Evolutionary conservation across 108 stramenopile species (phyloP).

Genomic region (Nannochloropsis salina): DNA sequence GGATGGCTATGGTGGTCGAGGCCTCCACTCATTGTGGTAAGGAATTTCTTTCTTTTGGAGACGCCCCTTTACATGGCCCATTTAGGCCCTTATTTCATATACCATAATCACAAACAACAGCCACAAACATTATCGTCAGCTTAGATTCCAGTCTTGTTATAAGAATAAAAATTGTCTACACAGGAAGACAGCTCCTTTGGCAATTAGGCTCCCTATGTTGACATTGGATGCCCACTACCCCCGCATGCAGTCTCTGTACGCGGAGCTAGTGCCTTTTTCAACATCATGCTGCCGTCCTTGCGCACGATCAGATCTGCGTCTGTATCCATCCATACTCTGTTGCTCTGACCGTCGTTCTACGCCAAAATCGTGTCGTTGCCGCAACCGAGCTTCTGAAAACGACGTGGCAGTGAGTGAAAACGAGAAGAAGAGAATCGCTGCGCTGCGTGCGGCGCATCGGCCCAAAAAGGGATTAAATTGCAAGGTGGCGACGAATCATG

Average conservation of each 20-base stretch:
- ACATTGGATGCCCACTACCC: not conserved
- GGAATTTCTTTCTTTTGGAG: too few species aligned
- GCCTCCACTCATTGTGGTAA: too few species aligned
- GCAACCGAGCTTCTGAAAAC: too few species aligned
- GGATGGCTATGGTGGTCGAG: not conserved
- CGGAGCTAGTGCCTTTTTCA: not conserved
- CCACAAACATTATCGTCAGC: not conserved
- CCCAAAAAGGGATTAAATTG: too few species aligned
- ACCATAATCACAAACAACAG: not conserved
- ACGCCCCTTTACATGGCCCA: too few species aligned
- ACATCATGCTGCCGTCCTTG: not conserved
- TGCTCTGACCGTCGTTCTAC: not conserved
- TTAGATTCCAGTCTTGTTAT: not conserved
- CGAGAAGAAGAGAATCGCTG: too few species aligned
- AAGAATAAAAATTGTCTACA: not conserved
- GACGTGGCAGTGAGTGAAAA: too few species aligned
- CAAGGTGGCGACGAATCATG: too few species aligned
- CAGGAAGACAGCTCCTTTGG: not conserved
- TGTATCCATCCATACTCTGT: not conserved
- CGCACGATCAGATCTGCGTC: not conserved
- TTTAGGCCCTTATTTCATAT: not conserved
- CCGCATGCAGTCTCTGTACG: slow-evolving; percentile 1
- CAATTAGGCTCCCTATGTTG: not conserved
- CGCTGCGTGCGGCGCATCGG: too few species aligned
- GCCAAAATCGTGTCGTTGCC: too few species aligned